A percentile compares a stretch with the other conserved stretches of the same genome.
Conservation (phyloP, 2,329 filamentous ascomycete genomes). For the Cladosporium sp. region DNA sequence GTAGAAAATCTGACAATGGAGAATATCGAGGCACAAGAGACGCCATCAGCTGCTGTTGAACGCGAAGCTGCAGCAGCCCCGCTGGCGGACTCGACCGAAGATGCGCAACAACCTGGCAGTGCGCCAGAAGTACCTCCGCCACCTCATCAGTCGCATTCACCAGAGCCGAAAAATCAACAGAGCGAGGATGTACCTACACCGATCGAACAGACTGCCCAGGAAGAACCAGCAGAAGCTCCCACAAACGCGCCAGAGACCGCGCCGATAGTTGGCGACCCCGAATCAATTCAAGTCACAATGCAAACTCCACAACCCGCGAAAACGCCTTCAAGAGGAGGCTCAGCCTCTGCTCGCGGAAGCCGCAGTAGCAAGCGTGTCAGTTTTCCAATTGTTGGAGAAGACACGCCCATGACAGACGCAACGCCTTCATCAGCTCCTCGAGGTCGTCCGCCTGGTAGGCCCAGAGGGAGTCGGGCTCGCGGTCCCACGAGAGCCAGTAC, state of each 20-base stretch:
- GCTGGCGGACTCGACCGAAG: not conserved
- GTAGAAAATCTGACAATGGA: not conserved
- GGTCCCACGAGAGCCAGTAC: slow-evolving; percentile 10
- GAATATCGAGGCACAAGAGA: slow-evolving; percentile 4
- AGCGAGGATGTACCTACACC: not conserved
- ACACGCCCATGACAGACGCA: slow-evolving; percentile 6
- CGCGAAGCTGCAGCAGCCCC: not conserved
- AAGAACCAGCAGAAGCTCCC: not conserved
- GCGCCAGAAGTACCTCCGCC: slow-evolving; percentile 1
- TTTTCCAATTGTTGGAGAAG: slow-evolving; percentile 4
- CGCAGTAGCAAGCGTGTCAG: slow-evolving; percentile 11
- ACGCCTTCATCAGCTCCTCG: slow-evolving; percentile 9
- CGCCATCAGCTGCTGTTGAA: not conserved
- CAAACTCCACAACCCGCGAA: slow-evolving; percentile 2
- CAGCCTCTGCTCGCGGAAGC: slow-evolving; percentile 3
- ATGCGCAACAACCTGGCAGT: not conserved
- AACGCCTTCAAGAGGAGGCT: slow-evolving; percentile 3
- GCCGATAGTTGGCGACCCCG: not conserved
- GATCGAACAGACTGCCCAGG: not conserved
- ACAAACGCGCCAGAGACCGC: not conserved
- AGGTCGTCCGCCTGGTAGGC: slow-evolving; percentile 9
- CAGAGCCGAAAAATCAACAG: not conserved
- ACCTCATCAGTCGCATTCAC: not conserved
- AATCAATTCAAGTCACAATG: slow-evolving; percentile 3
- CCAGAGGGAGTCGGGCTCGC: slow-evolving; percentile 11